A percentile compares a stretch with the other conserved stretches of the same genome.
Conservation (phyloP, 2,329 filamentous ascomycete genomes). For the Endocalyx cinctus region DNA sequence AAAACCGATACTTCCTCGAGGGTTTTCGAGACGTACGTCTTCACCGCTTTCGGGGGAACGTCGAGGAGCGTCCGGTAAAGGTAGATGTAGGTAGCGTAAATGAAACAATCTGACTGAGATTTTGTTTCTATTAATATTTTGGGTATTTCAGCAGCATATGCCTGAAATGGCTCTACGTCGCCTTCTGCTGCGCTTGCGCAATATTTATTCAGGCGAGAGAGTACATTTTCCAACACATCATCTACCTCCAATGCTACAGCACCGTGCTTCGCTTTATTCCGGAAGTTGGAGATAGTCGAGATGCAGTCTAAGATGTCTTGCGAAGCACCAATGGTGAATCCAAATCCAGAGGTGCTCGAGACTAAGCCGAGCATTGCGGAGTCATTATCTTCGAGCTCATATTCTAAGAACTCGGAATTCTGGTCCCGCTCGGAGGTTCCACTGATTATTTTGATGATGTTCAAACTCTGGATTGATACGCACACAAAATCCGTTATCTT, state of each 20-base stretch:
- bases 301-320: background rate
- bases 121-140: background rate
- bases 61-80: slow-evolving; percentile 1
- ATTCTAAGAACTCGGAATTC: background rate
- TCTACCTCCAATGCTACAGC: too few species aligned
- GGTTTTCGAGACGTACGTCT: background rate
- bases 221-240: too few species aligned
- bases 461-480: slow-evolving; percentile 1
- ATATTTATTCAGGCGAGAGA: too few species aligned
- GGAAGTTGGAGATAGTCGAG: background rate
- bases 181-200: too few species aligned
- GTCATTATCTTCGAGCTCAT: too few species aligned
- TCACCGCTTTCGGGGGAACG: background rate
- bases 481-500: background rate
- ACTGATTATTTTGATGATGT: background rate
- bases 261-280: too few species aligned
- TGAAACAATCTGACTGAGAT: background rate
- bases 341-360: background rate
- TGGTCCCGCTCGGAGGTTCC: background rate
- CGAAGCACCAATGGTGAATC: slow-evolving; percentile 1
- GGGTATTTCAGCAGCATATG: background rate
- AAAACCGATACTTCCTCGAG: background rate
- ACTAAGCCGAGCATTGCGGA: background rate
- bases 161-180: too few species aligned
- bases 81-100: slow-evolving; percentile 1